A percentile compares a stretch with the other conserved stretches of the same genome.
These are phyloP conservation scores for Aspergillus nomiae DNA, from an alignment of 2,329 filamentous ascomycete genomes.

Conservation along the genomic window DNA sequence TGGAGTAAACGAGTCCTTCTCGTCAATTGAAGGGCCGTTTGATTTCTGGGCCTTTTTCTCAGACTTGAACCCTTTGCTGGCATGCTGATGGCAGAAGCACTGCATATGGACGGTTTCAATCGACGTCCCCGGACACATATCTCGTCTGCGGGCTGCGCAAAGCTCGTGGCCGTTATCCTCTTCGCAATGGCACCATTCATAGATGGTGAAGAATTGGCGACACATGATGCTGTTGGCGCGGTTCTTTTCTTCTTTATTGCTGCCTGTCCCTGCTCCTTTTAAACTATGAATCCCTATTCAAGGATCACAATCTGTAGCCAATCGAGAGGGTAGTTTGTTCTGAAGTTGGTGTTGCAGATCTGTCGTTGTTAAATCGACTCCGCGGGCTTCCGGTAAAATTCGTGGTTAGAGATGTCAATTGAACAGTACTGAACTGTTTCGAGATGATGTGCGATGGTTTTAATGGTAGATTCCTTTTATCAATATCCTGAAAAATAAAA, in stretches of 20 bases:
- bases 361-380: constrained; percentile 11
- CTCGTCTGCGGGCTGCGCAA: constrained; percentile 30
- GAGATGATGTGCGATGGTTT: not conserved
- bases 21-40: constrained; percentile 13
- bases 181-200: constrained; percentile 43
- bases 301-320: not conserved
- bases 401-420: not conserved
- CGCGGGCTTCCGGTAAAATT: constrained; percentile 20
- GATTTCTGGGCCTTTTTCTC: constrained; percentile 33
- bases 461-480: not conserved
- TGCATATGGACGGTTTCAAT: constrained; percentile 43
- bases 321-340: not conserved
- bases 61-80: constrained; percentile 33
- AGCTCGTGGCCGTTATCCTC: constrained; percentile 35
- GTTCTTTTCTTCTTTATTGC: not conserved
- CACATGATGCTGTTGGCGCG: constrained; percentile 30
- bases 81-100: constrained; percentile 41
- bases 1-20: constrained; percentile 27
- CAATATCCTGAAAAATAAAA: not conserved
- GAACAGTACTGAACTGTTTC: not conserved
- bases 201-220: constrained; percentile 39
- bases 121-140: constrained; percentile 32
- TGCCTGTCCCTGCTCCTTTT: not conserved
- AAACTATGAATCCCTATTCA: not conserved
- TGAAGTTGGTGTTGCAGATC: constrained; percentile 1